Evolutionary conservation across 164 flowering plant species (phyloP).

Genomic region (Nymphaea colorata): DNA sequence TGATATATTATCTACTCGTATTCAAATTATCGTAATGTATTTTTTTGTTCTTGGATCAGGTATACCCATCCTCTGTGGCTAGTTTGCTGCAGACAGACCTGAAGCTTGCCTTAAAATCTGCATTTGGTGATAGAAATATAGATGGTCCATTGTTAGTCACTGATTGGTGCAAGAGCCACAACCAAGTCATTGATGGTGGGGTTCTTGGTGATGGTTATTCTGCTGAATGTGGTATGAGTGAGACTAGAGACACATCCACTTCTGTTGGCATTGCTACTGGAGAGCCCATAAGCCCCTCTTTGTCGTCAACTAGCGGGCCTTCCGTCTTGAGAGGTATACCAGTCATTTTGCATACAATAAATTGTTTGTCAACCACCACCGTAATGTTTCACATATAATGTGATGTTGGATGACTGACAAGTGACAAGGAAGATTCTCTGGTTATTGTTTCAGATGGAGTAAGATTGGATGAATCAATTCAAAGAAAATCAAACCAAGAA

Average conservation of each 20-base stretch:
- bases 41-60: slow-evolving; percentile 35
- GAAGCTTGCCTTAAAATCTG: slow-evolving; percentile 80
- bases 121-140: slow-evolving; percentile 44
- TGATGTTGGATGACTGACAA: neutral
- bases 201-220: slow-evolving; percentile 46
- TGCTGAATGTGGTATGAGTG: slow-evolving; percentile 58
- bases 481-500: slow-evolving; percentile 51
- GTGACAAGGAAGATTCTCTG: slow-evolving; percentile 9
- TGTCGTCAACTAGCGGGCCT: slow-evolving; percentile 41
- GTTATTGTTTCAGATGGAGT: slow-evolving; percentile 33
- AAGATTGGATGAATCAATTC: slow-evolving; percentile 48
- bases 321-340: slow-evolving; percentile 54
- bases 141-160: slow-evolving; percentile 84
- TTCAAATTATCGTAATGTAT: too few species aligned
- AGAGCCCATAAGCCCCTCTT: slow-evolving; percentile 66
- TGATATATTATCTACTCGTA: too few species aligned
- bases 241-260: slow-evolving; percentile 58
- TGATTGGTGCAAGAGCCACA: slow-evolving; percentile 92
- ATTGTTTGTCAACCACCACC: neutral
- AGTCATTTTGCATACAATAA: neutral
- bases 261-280: slow-evolving; percentile 32
- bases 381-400: too few species aligned
- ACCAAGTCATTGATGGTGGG: slow-evolving; percentile 51
- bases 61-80: slow-evolving; percentile 62
- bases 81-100: slow-evolving; percentile 84